Evolutionary conservation across 2,329 filamentous ascomycete genomes (phyloP), one percentile per base, ranked within the genome.

Genomic region (Beauveria sp.): DNA sequence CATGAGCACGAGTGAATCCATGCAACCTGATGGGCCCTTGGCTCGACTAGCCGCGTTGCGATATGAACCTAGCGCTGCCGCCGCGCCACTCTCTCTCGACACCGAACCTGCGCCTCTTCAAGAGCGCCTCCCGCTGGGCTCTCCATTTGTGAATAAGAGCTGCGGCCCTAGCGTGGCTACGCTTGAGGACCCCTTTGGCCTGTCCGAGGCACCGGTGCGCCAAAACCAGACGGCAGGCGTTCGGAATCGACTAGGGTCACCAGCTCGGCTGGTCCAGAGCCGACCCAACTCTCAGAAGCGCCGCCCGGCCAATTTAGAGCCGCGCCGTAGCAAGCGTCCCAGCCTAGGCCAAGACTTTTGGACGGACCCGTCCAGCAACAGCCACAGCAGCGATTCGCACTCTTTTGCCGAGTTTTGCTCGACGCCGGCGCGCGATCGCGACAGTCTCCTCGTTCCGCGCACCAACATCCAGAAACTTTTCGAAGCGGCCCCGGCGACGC

Each of bases 101-200:
- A 67, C 66, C 1, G 67, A 66, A 52, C 66, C 64, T 1, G 59
- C 62, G 18, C 61, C 52, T 16, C 43, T 64, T 26, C 58, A 64
- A 0, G 71, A 73, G 55, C 71, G 71, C 51, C 69, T 70, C 12
- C 76, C 78, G 3, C 75, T 84, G 3, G 81, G 78, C 1, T 85
- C 83, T 3, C 82, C 83, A 0, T 85, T 86, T 63, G 73, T 76
- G 22, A 78, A 82, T 38, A 80, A 77, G 63, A 87, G 83, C 65
- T 87, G 87, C 65, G 85, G 85, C 0, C 85, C 84, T 1, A 86
- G 81, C 70, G 84, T 83, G 14, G 85, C 84, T 4, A 75, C 78
- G 0, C 70, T 84, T 7, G 74, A 74, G 3, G 76, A 75, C 8
- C 73, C 72, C 47, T 69, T 76, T 10, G 68, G 67, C 18, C 63